Evolutionary conservation across 225 moss, liverwort and hornwort genomes (phyloP), one percentile per base, ranked within the genome.

Genomic region (Neckera pumila): DNA sequence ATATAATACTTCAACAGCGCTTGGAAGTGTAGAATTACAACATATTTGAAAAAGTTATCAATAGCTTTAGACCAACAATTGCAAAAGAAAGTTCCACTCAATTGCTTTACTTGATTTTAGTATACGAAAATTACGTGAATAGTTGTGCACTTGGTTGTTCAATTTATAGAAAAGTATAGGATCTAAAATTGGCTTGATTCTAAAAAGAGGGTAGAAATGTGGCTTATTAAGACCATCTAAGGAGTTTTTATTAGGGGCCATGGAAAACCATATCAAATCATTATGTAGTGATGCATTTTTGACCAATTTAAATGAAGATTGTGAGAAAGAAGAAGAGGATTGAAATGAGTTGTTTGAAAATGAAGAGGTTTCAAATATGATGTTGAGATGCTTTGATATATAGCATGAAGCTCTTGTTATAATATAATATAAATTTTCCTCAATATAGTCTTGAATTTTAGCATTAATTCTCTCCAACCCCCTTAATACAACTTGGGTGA

Each of bases 251-350:
- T 38, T 11, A 13, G 12, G 13, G 38, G 38, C 38, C 7, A 69
- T 69, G 4, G 13, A 69, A 69, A 23, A 1, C 12, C 3, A 38
- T 69, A 69, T 12, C 38, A 69, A 3, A 38, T 1, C 6, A 22
- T 12, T 38, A 22, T 69, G 38, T 38, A 11, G 22, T 22, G 1
- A 69, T 69, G 22, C 1, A 21, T 2, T 0, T 7, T 36, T 3
- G 2, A n/a, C 1, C 1, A 10, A 69, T 38, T 38, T 6, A 38
- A 69, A 5, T 1, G 2, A 66, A 20, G 1, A 36, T 2, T 66
- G 36, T 36, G 6, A 69, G 38, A 69, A 13, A 22, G 12, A 13
- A 22, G 12, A 67, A 38, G 7, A 38, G 8, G 8, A 40, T 70
- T 25, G 13, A 8, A 4, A 14, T 25, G 40, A 40, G 9, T 71